Evolutionary conservation across 371 early-diverging fungal genomes (phyloP).

Genomic region (Basidiobolus heterosporus): DNA sequence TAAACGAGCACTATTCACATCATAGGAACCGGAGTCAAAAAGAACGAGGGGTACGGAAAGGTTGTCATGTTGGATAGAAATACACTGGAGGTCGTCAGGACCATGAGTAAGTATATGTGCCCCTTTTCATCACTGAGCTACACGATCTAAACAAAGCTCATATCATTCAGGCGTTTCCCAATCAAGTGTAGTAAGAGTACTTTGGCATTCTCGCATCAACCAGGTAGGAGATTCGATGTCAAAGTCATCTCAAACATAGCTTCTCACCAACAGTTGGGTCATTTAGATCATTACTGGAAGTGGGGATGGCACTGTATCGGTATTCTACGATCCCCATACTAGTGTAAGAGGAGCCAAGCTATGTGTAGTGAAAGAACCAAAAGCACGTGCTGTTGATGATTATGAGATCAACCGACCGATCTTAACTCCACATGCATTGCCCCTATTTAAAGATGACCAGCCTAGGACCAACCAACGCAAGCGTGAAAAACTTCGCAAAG

Average conservation of each 20-base stretch:
- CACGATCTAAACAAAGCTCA: background rate
- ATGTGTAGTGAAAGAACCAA: slow-evolving; percentile 44
- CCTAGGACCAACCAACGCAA: slow-evolving; percentile 49
- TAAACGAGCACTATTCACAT: background rate
- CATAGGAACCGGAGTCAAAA: slow-evolving; percentile 41
- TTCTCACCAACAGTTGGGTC: no score
- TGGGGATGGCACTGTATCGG: slow-evolving; percentile 52
- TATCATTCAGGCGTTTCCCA: slow-evolving; percentile 20
- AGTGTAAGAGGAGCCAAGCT: slow-evolving; percentile 63
- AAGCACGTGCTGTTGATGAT: slow-evolving; percentile 46
- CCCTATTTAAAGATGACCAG: slow-evolving; percentile 66
- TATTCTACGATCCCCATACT: slow-evolving; percentile 57
- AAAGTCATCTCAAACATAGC: no score
- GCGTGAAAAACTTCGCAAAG: slow-evolving; percentile 53
- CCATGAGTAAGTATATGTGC: slow-evolving; percentile 20
- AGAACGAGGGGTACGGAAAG: slow-evolving; percentile 47
- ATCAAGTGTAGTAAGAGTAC: slow-evolving; percentile 53
- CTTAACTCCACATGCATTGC: slow-evolving; percentile 73
- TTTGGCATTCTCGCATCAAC: slow-evolving; percentile 78
- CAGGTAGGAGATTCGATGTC: slow-evolving; percentile 29
- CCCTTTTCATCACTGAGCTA: background rate
- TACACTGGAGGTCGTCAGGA: slow-evolving; percentile 35
- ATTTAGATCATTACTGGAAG: slow-evolving; percentile 53
- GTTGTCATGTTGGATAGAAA: slow-evolving; percentile 49
- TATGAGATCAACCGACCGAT: slow-evolving; percentile 51